Evolutionary conservation across 805 yeast species (phyloP), one percentile per base, ranked within the genome.

Genomic region (Wickerhamomyces ciferrii): DNA sequence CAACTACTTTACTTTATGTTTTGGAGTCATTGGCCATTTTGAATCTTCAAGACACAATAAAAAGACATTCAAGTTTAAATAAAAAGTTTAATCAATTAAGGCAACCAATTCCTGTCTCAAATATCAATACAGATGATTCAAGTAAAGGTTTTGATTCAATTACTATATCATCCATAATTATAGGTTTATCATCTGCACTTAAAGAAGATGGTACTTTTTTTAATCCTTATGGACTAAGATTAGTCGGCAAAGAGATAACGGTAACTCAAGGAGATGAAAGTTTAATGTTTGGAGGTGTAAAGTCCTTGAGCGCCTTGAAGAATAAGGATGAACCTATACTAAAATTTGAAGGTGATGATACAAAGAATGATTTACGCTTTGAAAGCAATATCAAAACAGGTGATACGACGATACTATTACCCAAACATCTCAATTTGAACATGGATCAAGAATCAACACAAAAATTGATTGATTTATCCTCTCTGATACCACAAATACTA

Each of bases 301-400:
- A 70, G 40, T 54, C 50, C 0, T 48, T 77, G n/a, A 47, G 54
- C 1, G 47, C 71, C 5, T 17, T 62, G 3, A 47, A 65, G 19
- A 51, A 48, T 20, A 48, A 59, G 21, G 56, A 61, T 13, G 43
- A 48, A 1, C n/a, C 49, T 6, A 43, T 62, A 24, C 54, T 56
- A 5, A 43, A 48, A 27, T 66, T 76, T 47, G 59, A 56, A 23
- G 55, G 59, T n/a, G 50, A 55, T 23, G 39, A 59, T 15, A 48
- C 54, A 1, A 71, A 70, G 37, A 74, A 76, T 7, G 87, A 82
- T 52, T 42, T 82, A 2, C 56, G 83, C 31, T 77, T 81, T 56
- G 86, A 82, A 55, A 47, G 71, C 20, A 69, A 71, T 42, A 48
- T 58, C 9, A 58, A 53, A 11, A 46, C 59, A 0, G 54, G 58